phyloP scores from a whole-genome alignment of 768 basidiomycete genomes.

The Termitomyces sp. region DNA sequence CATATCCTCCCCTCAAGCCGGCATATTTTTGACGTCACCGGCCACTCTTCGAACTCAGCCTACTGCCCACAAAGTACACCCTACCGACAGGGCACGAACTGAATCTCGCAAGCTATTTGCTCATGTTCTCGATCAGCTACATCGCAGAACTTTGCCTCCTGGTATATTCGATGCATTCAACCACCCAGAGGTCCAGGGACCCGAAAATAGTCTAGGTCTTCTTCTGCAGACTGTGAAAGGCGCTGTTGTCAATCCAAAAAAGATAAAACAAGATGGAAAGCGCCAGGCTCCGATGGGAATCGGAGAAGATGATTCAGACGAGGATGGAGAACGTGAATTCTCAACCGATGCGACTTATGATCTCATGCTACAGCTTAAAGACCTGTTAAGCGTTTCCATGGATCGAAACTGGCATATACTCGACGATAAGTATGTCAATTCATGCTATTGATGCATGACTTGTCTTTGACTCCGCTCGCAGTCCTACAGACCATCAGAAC shows the following conservation, averaged over 20 bases:
- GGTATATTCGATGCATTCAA: slow-evolving; percentile 43
- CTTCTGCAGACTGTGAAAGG: slow-evolving; percentile 45
- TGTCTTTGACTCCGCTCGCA: not conserved
- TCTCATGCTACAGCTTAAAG: slow-evolving; percentile 59
- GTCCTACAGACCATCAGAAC: slow-evolving; percentile 15
- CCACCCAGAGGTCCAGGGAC: slow-evolving; percentile 20
- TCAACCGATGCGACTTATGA: slow-evolving; percentile 66
- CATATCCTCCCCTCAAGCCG: slow-evolving; percentile 20
- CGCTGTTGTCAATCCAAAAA: slow-evolving; percentile 38
- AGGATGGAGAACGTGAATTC: slow-evolving; percentile 43
- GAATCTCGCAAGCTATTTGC: slow-evolving; percentile 71
- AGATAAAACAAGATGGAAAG: slow-evolving; percentile 22
- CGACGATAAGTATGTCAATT: slow-evolving; percentile 41
- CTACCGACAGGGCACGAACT: slow-evolving; percentile 42
- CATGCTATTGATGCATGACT: not conserved
- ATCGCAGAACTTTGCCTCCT: slow-evolving; percentile 51
- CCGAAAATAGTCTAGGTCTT: slow-evolving; percentile 34
- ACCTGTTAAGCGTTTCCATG: slow-evolving; percentile 53
- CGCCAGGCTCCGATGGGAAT: slow-evolving; percentile 12
- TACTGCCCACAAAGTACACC: slow-evolving; percentile 14
- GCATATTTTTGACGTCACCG: slow-evolving; percentile 20
- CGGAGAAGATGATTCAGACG: slow-evolving; percentile 45
- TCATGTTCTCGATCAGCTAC: slow-evolving; percentile 63
- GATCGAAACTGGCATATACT: slow-evolving; percentile 63
- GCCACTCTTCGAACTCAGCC: slow-evolving; percentile 17